Percentiles rank a stretch among this genome's conserved stretches.
These are phyloP conservation scores for Claviceps africana DNA, from an alignment of 2,329 filamentous ascomycete species.

Conservation along the genomic window DNA sequence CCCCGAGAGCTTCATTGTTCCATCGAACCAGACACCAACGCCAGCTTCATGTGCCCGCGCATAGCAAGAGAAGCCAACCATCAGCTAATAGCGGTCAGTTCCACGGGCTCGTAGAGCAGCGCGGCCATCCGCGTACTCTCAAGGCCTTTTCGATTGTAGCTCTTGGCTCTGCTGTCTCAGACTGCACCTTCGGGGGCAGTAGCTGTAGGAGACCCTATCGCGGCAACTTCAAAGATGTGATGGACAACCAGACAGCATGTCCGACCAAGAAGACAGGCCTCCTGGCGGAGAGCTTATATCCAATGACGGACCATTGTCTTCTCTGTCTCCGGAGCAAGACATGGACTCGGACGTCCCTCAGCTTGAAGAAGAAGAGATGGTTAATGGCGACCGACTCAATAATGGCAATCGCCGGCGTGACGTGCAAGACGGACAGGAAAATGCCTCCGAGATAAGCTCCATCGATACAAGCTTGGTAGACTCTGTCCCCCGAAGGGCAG, in stretches of 20 bases:
- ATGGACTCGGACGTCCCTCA: slow-evolving; percentile 8
- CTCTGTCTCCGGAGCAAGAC: slow-evolving; percentile 18
- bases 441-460: slow-evolving; percentile 38
- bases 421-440: slow-evolving; percentile 27
- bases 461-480: slow-evolving; percentile 32
- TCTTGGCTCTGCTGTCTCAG: background rate
- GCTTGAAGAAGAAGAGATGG: slow-evolving; percentile 2
- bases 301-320: slow-evolving; percentile 25
- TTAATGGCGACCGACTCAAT: slow-evolving; percentile 1
- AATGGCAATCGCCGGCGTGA: slow-evolving; percentile 26
- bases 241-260: slow-evolving; percentile 29
- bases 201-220: background rate
- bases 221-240: slow-evolving; percentile 16
- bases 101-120: background rate
- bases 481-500: slow-evolving; percentile 37
- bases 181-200: background rate
- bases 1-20: background rate
- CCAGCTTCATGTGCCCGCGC: background rate
- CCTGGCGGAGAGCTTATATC: slow-evolving; percentile 24
- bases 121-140: background rate
- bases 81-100: background rate
- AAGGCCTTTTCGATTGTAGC: background rate
- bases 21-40: background rate
- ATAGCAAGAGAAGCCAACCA: background rate
- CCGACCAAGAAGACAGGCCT: slow-evolving; percentile 32